Evolutionary conservation across 2,329 filamentous ascomycete species (phyloP).

Genomic region (Colletotrichum noveboracense): DNA sequence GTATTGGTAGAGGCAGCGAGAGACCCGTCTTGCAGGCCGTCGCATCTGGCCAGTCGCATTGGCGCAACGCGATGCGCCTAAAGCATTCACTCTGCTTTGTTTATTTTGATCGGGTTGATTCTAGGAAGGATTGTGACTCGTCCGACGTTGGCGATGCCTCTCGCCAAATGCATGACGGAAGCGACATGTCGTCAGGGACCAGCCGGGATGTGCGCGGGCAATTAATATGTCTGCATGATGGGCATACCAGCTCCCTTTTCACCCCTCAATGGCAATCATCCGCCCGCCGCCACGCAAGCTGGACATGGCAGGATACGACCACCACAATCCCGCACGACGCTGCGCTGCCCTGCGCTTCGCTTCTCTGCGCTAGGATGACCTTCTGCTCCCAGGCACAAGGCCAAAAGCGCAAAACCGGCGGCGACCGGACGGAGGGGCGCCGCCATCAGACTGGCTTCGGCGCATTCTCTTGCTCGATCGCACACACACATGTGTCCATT

Average conservation of each 20-base stretch:
- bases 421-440: neutral
- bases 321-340: constrained; percentile 21
- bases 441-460: constrained; percentile 13
- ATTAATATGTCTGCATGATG: constrained; percentile 17
- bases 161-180: neutral
- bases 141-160: neutral
- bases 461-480: neutral
- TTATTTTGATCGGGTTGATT: constrained; percentile 9
- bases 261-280: constrained; percentile 25
- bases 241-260: constrained; percentile 29
- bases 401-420: neutral
- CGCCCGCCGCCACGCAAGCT: constrained; percentile 33
- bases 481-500: neutral
- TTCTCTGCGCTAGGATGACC: neutral
- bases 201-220: constrained; percentile 9
- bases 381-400: neutral
- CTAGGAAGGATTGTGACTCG: neutral
- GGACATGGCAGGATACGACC: neutral
- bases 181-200: constrained; percentile 3
- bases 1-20: neutral
- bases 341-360: neutral
- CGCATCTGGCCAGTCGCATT: constrained; percentile 18
- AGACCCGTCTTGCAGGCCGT: constrained; percentile 1
- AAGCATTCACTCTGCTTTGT: constrained; percentile 9
- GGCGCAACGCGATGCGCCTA: constrained; percentile 17